phyloP scores from a whole-genome alignment of 2,329 filamentous ascomycete genomes.

The Verticillium isaacii region DNA sequence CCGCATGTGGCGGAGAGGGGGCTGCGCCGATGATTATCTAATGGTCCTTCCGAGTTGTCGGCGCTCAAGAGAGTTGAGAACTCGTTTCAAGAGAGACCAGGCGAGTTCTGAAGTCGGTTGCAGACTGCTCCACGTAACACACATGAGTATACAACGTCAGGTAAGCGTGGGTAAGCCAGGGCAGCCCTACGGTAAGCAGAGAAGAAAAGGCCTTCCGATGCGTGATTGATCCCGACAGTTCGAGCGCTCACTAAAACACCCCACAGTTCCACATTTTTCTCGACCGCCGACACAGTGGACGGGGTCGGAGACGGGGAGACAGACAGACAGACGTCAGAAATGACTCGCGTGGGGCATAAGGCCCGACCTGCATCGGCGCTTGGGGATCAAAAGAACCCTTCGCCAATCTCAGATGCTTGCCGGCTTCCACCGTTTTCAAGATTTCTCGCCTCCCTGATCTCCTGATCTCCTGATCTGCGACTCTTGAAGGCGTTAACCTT shows the following conservation, averaged over 20 bases:
- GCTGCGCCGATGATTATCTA: not conserved
- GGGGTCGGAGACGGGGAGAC: not conserved
- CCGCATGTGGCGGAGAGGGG: no score
- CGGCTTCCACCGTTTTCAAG: not conserved
- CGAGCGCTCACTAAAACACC: no score
- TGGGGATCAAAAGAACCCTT: not conserved
- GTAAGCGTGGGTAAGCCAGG: no score
- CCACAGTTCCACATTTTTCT: no score
- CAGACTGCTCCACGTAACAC: not conserved
- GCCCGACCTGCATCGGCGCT: slow-evolving; percentile 1
- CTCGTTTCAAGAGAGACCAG: no score
- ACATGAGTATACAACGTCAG: not conserved
- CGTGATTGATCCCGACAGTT: no score
- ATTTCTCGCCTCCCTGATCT: not conserved
- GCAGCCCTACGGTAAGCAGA: no score
- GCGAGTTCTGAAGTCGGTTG: not conserved
- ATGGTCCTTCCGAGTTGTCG: not conserved
- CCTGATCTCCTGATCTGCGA: not conserved
- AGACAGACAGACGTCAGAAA: not conserved
- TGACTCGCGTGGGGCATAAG: not conserved
- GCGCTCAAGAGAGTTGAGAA: not conserved
- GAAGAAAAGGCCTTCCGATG: no score
- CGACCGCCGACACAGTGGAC: not conserved
- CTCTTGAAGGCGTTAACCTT: not conserved
- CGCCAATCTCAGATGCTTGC: not conserved